Evolutionary conservation across 306 rosid species (phyloP).

Genomic region (Cicer arietinum): DNA sequence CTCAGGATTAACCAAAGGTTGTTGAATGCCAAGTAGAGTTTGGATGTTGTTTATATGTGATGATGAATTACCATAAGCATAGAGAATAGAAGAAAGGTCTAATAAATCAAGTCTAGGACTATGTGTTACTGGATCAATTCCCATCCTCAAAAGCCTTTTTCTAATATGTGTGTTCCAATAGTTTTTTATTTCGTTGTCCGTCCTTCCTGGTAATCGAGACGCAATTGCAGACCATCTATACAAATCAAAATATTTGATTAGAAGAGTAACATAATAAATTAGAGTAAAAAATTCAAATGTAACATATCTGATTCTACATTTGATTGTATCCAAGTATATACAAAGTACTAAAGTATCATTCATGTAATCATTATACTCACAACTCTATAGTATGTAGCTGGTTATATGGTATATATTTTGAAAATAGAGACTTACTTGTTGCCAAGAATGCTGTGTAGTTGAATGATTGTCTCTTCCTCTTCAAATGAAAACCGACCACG

Average conservation of each 20-base stretch:
- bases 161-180: slow-evolving; percentile 97
- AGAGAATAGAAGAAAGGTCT: slow-evolving; percentile 72
- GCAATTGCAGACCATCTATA: slow-evolving; percentile 96
- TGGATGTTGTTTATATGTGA: slow-evolving; percentile 60
- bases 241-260: not conserved
- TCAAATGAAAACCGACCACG: slow-evolving; percentile 88
- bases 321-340: no score
- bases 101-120: slow-evolving; percentile 78
- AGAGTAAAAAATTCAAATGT: no score
- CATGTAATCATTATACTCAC: no score
- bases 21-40: slow-evolving; percentile 57
- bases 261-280: no score
- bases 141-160: slow-evolving; percentile 88
- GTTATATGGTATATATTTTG: no score
- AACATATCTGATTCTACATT: no score
- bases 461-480: slow-evolving; percentile 95
- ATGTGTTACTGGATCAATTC: slow-evolving; percentile 96
- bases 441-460: slow-evolving; percentile 84
- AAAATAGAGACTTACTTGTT: slow-evolving; percentile 63
- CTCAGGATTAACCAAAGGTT: slow-evolving; percentile 63
- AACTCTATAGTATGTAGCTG: no score
- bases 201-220: slow-evolving; percentile 86
- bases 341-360: no score
- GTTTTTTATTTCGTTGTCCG: slow-evolving; percentile 93
- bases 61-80: slow-evolving; percentile 53